Percentiles rank a stretch among this genome's conserved stretches.
Evolutionary conservation across 345 rosid genomes (phyloP).

Genomic region (Aquilaria yunnanensis): DNA sequence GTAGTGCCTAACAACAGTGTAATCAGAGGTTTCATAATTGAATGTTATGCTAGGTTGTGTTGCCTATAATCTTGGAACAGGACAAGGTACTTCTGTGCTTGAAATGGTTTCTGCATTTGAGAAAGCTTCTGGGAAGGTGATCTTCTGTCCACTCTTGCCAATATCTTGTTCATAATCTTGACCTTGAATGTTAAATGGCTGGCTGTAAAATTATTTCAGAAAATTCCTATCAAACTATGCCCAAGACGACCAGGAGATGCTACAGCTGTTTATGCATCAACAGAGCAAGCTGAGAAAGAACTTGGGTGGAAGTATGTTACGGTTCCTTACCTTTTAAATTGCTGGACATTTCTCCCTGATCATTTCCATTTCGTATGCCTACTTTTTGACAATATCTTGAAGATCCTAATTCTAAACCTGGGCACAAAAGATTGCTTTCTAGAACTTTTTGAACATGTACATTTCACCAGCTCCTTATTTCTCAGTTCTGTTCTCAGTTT

Average conservation of each 20-base stretch:
- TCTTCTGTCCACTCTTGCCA: not conserved
- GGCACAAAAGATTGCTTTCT: not conserved
- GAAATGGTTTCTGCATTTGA: constrained; percentile 96
- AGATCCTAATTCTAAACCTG: too few species aligned
- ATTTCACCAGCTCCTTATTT: not conserved
- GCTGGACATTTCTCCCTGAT: not conserved
- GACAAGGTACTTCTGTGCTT: constrained; percentile 77
- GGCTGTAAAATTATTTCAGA: constrained; percentile 37
- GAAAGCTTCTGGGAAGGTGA: constrained; percentile 86
- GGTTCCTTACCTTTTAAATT: constrained; percentile 1
- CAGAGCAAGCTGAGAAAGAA: constrained; percentile 68
- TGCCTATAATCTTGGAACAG: constrained; percentile 90
- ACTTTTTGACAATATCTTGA: not conserved
- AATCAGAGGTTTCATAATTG: not conserved
- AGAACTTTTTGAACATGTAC: not conserved
- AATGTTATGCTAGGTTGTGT: constrained; percentile 53
- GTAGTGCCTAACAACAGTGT: not conserved
- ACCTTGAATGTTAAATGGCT: not conserved
- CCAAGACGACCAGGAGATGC: constrained; percentile 94
- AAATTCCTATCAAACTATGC: constrained; percentile 72
- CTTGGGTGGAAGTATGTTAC: constrained; percentile 86
- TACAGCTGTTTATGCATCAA: constrained; percentile 78
- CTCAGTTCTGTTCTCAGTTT: not conserved
- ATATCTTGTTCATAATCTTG: not conserved
- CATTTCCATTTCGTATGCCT: not conserved